Percentiles rank a stretch among this genome's conserved stretches.
These are phyloP conservation scores for Sanghuangporus sanghuang DNA, from an alignment of 1,284 basidiomycete genomes.

Conservation along the genomic window DNA sequence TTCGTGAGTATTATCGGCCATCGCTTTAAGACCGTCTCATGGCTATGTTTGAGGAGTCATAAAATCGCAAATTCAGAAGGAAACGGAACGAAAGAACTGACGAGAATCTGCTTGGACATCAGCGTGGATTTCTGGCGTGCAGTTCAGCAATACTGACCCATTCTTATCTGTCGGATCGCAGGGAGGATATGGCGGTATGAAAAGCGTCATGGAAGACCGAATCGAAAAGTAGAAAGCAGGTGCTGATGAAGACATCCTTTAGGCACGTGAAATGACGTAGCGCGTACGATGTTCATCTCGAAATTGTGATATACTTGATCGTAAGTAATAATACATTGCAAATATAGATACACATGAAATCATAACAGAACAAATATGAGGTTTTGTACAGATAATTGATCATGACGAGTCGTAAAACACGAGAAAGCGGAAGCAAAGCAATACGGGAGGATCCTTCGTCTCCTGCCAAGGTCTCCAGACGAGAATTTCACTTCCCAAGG, in stretches of 20 bases:
- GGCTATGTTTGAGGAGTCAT: constrained; percentile 44
- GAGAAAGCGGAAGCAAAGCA: constrained; percentile 8
- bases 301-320: no score
- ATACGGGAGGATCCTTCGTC: constrained; percentile 12
- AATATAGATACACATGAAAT: neutral
- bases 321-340: neutral
- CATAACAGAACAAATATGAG: neutral
- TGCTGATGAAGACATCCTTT: neutral
- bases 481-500: constrained; percentile 24
- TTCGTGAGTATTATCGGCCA: constrained; percentile 91
- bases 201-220: constrained; percentile 23
- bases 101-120: constrained; percentile 44
- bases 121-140: neutral
- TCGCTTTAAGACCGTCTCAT: constrained; percentile 53
- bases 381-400: neutral
- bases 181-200: constrained; percentile 49
- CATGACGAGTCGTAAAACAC: neutral
- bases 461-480: constrained; percentile 31
- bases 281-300: neutral
- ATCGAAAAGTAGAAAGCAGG: neutral
- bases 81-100: constrained; percentile 29
- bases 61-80: neutral
- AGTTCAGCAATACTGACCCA: constrained; percentile 35
- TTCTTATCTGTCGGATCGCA: constrained; percentile 63
- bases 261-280: neutral